phyloP scores from a whole-genome alignment of 805 yeast species.

The Priceomyces melissophilus region DNA sequence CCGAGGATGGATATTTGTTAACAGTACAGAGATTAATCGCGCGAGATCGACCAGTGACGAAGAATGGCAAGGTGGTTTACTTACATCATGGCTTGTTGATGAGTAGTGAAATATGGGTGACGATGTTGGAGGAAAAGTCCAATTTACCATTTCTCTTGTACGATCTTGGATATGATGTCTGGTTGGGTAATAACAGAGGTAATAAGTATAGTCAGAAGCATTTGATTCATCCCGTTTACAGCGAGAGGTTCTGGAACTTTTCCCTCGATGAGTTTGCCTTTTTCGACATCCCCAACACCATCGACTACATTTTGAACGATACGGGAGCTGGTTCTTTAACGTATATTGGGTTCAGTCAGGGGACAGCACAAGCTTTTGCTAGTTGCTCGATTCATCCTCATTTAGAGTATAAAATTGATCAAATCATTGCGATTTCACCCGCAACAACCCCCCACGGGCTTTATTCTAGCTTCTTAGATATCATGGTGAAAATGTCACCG shows the following conservation, averaged over 20 bases:
- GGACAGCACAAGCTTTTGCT: constrained; percentile 91
- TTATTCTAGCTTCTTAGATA: constrained; percentile 70
- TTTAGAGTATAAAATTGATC: constrained; percentile 52
- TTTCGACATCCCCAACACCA: constrained; percentile 82
- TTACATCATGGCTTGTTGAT: constrained; percentile 90
- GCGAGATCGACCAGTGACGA: constrained; percentile 11
- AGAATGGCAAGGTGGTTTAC: constrained; percentile 53
- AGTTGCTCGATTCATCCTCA: constrained; percentile 63
- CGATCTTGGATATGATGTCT: constrained; percentile 87
- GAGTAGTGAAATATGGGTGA: constrained; percentile 77
- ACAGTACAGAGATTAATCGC: constrained; percentile 68
- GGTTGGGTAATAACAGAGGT: constrained; percentile 63
- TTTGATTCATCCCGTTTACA: constrained; percentile 26
- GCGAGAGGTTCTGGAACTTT: constrained; percentile 77
- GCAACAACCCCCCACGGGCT: constrained; percentile 91
- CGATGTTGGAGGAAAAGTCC: constrained; percentile 36
- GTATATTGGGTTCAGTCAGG: constrained; percentile 90
- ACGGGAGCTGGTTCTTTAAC: constrained; percentile 45
- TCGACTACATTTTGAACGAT: constrained; percentile 62
- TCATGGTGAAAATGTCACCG: constrained; percentile 75
- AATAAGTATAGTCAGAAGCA: constrained; percentile 91
- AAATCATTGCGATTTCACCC: constrained; percentile 83
- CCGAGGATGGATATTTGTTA: constrained; percentile 72
- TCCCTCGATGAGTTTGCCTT: constrained; percentile 89
- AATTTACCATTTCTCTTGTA: constrained; percentile 71